phyloP scores from a whole-genome alignment of 331 rosid genomes.

The Arachis monticola region DNA sequence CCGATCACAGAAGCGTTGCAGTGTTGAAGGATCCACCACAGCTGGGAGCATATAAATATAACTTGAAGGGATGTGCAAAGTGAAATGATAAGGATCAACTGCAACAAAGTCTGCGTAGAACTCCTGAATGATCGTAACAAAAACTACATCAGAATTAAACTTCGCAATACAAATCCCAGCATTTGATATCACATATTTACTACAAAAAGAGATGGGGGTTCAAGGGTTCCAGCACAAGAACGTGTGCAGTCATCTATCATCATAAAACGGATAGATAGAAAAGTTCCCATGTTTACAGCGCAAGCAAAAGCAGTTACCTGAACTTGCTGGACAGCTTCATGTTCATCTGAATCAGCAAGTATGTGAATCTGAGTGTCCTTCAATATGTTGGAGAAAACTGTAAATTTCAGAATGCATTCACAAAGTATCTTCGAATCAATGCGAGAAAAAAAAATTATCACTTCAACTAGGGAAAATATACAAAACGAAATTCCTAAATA shows the following conservation, averaged over 20 bases:
- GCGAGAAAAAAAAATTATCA: slow-evolving; percentile 20
- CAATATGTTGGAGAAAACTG: slow-evolving; percentile 98
- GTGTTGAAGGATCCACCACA: slow-evolving; percentile 72
- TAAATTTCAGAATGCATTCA: slow-evolving; percentile 54
- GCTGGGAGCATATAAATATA: slow-evolving; percentile 93
- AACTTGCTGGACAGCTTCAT: slow-evolving; percentile 92
- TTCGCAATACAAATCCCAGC: slow-evolving; percentile 27
- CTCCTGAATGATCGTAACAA: slow-evolving; percentile 69
- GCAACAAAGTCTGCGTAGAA: slow-evolving; percentile 91
- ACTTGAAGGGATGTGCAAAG: slow-evolving; percentile 74
- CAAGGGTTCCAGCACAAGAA: slow-evolving; percentile 26
- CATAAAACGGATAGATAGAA: slow-evolving; percentile 4
- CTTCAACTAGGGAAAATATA: slow-evolving; percentile 27
- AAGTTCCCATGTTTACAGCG: neutral
- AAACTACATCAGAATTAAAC: slow-evolving; percentile 40
- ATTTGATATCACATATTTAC: slow-evolving; percentile 27
- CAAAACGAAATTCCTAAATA: slow-evolving; percentile 34
- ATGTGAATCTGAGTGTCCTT: slow-evolving; percentile 89
- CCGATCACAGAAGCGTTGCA: slow-evolving; percentile 73
- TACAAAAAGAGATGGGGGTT: neutral
- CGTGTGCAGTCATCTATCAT: neutral
- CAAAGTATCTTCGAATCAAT: slow-evolving; percentile 52
- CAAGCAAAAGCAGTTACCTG: slow-evolving; percentile 58
- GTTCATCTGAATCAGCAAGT: slow-evolving; percentile 95
- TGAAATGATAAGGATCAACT: slow-evolving; percentile 85